Base-by-base conservation (phyloP, 352 stramenopile genomes). In the Pythium volutum region DNA sequence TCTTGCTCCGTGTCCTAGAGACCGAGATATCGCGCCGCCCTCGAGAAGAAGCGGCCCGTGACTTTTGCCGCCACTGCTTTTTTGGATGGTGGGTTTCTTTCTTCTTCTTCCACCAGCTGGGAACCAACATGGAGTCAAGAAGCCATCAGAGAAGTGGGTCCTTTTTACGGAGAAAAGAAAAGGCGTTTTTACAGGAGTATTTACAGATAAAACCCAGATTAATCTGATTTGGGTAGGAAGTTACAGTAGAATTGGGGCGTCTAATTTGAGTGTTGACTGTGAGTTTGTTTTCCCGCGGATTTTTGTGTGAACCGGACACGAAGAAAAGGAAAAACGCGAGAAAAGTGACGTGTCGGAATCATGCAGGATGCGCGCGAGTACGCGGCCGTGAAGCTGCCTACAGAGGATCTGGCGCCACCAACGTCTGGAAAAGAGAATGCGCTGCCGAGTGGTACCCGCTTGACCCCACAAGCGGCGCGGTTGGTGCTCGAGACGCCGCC, bases 321-420 rank as follows among this genome's bases (percentile, higher is more conserved):
- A 52, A 1, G 25, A 36, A 52, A 8, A 6, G 22, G 15, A 27
- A 10, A 23, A 54, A 26, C 16, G 7, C 12, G 46, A 3, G 22
- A 52, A 4, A 22, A 7, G 25, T 29, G 11, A 7, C 2, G 47
- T 15, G 45, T 22, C 2, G 4, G 12, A n/a, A 41, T 18, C 10
- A 51, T 54, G 51, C 29, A 38, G 14, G 51, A 45, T 4, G 39
- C 10, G 38, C 23, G 33, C 51, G 51, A 58, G 45, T 25, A 41
- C 8, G 51, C 23, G 51, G 36, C 36, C 4, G 3, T 4, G 3
- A 48, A 26, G 33, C 4, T 1, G 4, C 2, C 5, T 22, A 38
- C 23, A 16, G 34, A 23, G 25, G 12, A 27, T 23, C 2, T 12
- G 23, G n/a, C 14, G 25, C 6, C 15, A 6, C 8, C 15, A 54